Evolutionary conservation across 2,329 filamentous ascomycete species (phyloP).

Genomic region (Rutstroemia sp.): DNA sequence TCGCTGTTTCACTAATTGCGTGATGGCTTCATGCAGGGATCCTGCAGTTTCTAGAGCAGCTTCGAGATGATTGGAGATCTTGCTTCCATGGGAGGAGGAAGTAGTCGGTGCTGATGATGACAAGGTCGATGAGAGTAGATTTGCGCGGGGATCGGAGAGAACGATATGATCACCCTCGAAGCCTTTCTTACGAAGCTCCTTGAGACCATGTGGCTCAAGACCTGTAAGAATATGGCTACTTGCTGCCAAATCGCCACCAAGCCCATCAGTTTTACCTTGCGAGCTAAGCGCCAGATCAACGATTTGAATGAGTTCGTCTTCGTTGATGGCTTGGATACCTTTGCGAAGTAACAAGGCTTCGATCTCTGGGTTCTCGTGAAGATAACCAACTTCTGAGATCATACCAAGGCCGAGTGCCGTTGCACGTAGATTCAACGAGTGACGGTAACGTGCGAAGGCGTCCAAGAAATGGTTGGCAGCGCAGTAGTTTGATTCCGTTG

Average conservation of each 20-base stretch:
- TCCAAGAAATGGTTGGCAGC: conserved; percentile 33
- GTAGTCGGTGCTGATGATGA: neutral
- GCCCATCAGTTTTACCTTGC: neutral
- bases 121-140: neutral
- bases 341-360: conserved; percentile 31
- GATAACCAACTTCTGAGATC: conserved; percentile 31
- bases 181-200: neutral
- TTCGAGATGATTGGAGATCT: neutral
- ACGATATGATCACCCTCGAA: neutral
- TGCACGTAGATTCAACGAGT: conserved; percentile 20
- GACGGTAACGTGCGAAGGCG: conserved; percentile 24
- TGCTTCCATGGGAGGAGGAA: neutral
- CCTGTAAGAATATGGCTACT: conserved; percentile 6
- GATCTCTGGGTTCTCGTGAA: conserved; percentile 32
- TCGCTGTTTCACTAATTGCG: neutral
- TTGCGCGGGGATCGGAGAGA: conserved; percentile 2
- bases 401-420: conserved; percentile 27
- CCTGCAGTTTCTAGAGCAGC: neutral
- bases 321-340: conserved; percentile 31
- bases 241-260: neutral
- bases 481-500: conserved; percentile 33
- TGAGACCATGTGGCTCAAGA: neutral
- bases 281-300: conserved; percentile 4
- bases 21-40: neutral
- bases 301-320: conserved; percentile 12